A percentile compares a stretch with the other conserved stretches of the same genome.
phyloP scores from a whole-genome alignment of 352 stramenopile genomes.

The Hyaloperonospora arabidopsidis region DNA sequence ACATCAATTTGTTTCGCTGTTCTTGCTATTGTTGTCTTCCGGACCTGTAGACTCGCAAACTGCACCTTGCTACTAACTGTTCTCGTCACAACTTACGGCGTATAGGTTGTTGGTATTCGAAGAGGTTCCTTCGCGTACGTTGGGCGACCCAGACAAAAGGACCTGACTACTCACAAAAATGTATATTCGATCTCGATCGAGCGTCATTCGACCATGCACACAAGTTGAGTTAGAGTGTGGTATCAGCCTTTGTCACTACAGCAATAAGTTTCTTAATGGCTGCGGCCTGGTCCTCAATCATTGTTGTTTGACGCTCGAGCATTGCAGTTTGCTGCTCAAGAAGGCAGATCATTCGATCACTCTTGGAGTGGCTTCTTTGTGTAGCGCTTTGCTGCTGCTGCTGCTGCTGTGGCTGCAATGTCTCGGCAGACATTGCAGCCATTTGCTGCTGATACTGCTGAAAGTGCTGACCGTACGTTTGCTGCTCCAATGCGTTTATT shows the following conservation, averaged over 20 bases:
- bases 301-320: constrained; percentile 31
- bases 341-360: constrained; percentile 31
- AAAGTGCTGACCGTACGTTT: constrained; percentile 23
- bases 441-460: constrained; percentile 30
- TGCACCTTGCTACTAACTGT: no score
- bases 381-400: constrained; percentile 7
- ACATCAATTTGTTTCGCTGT: constrained; percentile 5
- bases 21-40: no score
- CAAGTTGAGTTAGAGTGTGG: constrained; percentile 6
- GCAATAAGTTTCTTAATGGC: constrained; percentile 29
- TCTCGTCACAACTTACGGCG: no score
- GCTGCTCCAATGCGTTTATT: constrained; percentile 9
- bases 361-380: constrained; percentile 13
- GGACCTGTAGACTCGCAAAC: no score
- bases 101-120: no score
- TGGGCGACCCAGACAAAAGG: no score
- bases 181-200: no score
- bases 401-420: constrained; percentile 12
- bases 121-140: no score
- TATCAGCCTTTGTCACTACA: constrained; percentile 13
- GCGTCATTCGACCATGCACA: background rate
- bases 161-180: no score
- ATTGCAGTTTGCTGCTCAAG: constrained; percentile 30
- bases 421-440: constrained; percentile 6
- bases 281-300: constrained; percentile 32